Percentiles rank a stretch among this genome's conserved stretches.
phyloP scores from a whole-genome alignment of 495 filamentous ascomycete genomes.

The Chaetomium fimeti region DNA sequence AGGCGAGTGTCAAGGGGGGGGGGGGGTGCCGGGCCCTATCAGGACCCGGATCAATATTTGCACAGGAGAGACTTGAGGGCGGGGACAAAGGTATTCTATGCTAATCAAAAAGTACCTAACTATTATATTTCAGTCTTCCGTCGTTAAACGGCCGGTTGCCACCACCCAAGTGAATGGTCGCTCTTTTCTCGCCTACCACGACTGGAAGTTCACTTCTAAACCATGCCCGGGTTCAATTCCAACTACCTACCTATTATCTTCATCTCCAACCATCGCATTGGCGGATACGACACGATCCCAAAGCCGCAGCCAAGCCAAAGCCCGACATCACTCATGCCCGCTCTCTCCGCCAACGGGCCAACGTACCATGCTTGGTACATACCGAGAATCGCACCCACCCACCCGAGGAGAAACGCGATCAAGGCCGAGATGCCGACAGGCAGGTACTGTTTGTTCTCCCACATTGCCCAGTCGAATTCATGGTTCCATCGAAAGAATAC shows the following conservation, averaged over 20 bases:
- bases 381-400: constrained; percentile 66
- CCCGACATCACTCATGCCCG: constrained; percentile 42
- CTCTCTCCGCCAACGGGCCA: constrained; percentile 55
- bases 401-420: constrained; percentile 63
- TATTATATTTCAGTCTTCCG: too few species aligned
- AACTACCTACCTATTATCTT: constrained; percentile 44
- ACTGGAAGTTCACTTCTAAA: neutral
- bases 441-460: constrained; percentile 58
- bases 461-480: constrained; percentile 60
- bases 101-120: too few species aligned
- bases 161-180: too few species aligned
- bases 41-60: too few species aligned
- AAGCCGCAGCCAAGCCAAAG: constrained; percentile 53
- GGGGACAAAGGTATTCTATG: too few species aligned
- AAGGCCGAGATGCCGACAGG: constrained; percentile 64
- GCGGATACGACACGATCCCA: constrained; percentile 51
- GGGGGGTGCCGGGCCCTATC: too few species aligned
- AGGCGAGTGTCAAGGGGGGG: neutral
- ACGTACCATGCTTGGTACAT: constrained; percentile 70
- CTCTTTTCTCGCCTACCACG: too few species aligned
- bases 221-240: too few species aligned
- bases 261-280: constrained; percentile 50
- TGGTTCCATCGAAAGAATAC: constrained; percentile 56
- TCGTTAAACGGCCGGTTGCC: too few species aligned
- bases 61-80: too few species aligned